phyloP scores from a whole-genome alignment of 176 grass and related monocot genomes.

The Aegilops sharonensis region DNA sequence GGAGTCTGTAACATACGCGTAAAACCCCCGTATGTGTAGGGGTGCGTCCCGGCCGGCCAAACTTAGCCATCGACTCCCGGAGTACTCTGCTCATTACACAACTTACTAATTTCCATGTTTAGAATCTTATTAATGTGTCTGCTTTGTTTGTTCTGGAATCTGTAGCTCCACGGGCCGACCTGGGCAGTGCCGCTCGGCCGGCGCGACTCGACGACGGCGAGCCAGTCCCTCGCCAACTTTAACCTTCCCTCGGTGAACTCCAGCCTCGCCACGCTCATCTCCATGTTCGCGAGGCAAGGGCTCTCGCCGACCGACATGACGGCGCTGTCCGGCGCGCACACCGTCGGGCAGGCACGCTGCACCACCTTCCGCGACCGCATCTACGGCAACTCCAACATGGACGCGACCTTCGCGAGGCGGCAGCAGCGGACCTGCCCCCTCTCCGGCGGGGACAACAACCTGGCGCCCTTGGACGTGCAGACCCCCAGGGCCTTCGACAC shows the following conservation, averaged over 20 bases:
- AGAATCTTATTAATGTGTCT: too few species aligned
- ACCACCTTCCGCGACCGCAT: slow-evolving; percentile 44
- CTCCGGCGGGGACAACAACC: slow-evolving; percentile 19
- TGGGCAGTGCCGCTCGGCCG: slow-evolving; percentile 64
- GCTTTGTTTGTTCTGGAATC: too few species aligned
- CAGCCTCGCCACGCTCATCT: slow-evolving; percentile 49
- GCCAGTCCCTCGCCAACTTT: slow-evolving; percentile 34
- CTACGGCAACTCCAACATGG: slow-evolving; percentile 50
- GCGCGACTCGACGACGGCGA: slow-evolving; percentile 53
- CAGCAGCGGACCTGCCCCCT: slow-evolving; percentile 28
- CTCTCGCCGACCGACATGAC: slow-evolving; percentile 63
- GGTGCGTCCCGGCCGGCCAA: not conserved
- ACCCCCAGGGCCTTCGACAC: slow-evolving; percentile 45
- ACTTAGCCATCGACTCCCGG: not conserved
- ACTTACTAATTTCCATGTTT: too few species aligned
- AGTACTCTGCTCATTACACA: too few species aligned
- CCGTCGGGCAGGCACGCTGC: slow-evolving; percentile 56
- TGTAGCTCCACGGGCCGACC: slow-evolving; percentile 49
- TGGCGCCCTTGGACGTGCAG: slow-evolving; percentile 41
- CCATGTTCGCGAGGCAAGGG: slow-evolving; percentile 46
- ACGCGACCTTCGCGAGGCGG: slow-evolving; percentile 28
- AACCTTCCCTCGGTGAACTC: slow-evolving; percentile 52
- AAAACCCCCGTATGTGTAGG: too few species aligned
- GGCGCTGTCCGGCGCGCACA: slow-evolving; percentile 70
- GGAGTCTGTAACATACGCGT: too few species aligned